phyloP scores from a whole-genome alignment of 352 stramenopile genomes.

The Pythium biforme region DNA sequence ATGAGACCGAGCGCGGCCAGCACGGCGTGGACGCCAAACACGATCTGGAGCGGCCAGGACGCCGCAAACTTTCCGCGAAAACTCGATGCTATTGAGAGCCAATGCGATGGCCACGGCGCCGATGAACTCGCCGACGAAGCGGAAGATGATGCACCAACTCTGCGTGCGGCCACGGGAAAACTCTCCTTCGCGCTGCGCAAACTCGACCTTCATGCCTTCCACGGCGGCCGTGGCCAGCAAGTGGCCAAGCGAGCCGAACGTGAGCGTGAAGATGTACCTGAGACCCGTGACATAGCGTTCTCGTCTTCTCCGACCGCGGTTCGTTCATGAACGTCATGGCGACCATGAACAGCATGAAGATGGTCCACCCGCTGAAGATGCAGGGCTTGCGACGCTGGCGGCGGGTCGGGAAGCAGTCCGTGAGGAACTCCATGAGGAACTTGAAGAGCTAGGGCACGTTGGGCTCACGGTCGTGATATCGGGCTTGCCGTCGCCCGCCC shows the following conservation, averaged over 20 bases:
- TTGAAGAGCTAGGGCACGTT: too few species aligned
- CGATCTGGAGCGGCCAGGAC: slow-evolving; percentile 5
- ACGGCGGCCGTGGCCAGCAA: slow-evolving; percentile 22
- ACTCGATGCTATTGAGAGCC: slow-evolving; percentile 17
- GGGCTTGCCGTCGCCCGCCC: too few species aligned
- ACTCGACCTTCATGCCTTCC: slow-evolving; percentile 34
- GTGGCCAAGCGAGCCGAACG: slow-evolving; percentile 25
- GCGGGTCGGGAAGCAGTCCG: slow-evolving; percentile 27
- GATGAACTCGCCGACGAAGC: slow-evolving; percentile 22
- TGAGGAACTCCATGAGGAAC: slow-evolving; percentile 35
- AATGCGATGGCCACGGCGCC: slow-evolving; percentile 7
- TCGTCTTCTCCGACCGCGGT: too few species aligned
- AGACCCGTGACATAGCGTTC: too few species aligned
- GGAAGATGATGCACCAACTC: slow-evolving; percentile 16
- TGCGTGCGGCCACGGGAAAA: slow-evolving; percentile 27
- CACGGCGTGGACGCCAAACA: slow-evolving; percentile 8
- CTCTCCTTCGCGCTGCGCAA: slow-evolving; percentile 31
- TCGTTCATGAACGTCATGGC: slow-evolving; percentile 21
- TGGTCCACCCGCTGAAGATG: slow-evolving; percentile 30
- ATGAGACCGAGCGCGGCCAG: slow-evolving; percentile 9
- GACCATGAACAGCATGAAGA: slow-evolving; percentile 23
- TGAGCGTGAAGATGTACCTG: slow-evolving; percentile 20
- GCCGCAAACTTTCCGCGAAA: slow-evolving; percentile 22
- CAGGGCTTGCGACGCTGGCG: slow-evolving; percentile 35
- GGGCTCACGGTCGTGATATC: too few species aligned